These are phyloP conservation scores for Pelargonium cotyledonis DNA, from an alignment of 441 rosid species.

Conservation along the genomic window DNA sequence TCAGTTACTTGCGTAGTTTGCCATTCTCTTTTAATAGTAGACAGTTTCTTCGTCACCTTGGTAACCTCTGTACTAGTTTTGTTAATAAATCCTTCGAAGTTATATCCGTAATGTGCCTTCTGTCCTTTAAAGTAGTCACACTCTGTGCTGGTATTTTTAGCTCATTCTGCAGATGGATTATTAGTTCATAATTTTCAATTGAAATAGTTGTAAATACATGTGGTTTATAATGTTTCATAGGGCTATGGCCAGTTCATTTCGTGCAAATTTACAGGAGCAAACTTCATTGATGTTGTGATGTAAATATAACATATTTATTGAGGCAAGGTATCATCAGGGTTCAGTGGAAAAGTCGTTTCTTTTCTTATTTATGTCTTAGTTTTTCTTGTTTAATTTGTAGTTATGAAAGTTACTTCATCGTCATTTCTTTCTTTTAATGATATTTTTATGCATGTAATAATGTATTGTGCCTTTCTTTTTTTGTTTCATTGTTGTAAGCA, in stretches of 20 bases:
- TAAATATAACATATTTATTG: conserved; percentile 46
- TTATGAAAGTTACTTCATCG: conserved; percentile 19
- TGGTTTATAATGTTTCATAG: conserved; percentile 27
- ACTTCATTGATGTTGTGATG: conserved; percentile 52
- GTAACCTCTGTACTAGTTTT: conserved; percentile 35
- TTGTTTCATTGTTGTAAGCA: conserved; percentile 24
- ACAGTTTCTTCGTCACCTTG: conserved; percentile 36
- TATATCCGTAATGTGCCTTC: conserved; percentile 19
- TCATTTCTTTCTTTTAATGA: conserved; percentile 11
- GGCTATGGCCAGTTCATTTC: conserved; percentile 48
- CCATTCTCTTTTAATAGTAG: conserved; percentile 30
- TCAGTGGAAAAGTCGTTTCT: conserved; percentile 37
- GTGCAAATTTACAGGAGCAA: conserved; percentile 54
- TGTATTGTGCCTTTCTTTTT: conserved; percentile 9
- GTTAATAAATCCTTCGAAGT: conserved; percentile 25
- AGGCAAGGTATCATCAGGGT: conserved; percentile 67
- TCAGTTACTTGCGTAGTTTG: background rate
- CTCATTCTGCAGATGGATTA: conserved; percentile 11
- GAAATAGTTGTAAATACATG: background rate
- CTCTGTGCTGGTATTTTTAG: conserved; percentile 20
- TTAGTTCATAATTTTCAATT: background rate
- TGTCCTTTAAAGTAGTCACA: conserved; percentile 22
- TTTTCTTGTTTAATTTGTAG: conserved; percentile 14
- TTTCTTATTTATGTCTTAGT: background rate
- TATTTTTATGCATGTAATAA: conserved; percentile 28